These are phyloP conservation scores for Aurinia saxatilis DNA, from an alignment of 345 rosid genomes.

Conservation along the genomic window DNA sequence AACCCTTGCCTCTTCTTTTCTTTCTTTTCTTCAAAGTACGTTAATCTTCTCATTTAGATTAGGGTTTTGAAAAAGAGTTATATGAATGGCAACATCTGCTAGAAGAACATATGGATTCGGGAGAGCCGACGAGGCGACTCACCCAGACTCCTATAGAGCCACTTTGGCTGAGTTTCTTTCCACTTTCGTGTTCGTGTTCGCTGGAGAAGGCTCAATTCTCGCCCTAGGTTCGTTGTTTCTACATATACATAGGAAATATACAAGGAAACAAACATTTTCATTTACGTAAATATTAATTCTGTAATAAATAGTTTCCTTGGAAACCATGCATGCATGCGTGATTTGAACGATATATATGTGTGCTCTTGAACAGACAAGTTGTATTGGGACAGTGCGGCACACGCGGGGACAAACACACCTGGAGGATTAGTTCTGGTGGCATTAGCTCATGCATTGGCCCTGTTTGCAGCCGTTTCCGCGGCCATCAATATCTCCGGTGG, in stretches of 20 bases:
- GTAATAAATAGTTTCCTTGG: neutral
- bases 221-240: constrained; percentile 37
- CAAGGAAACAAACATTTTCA: neutral
- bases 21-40: neutral
- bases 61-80: neutral
- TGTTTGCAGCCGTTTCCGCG: constrained; percentile 51
- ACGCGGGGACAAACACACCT: constrained; percentile 33
- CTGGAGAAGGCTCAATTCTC: constrained; percentile 71
- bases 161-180: constrained; percentile 62
- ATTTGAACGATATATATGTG: neutral
- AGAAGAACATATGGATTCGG: constrained; percentile 30
- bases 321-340: constrained; percentile 13
- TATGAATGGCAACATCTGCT: constrained; percentile 23
- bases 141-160: constrained; percentile 41
- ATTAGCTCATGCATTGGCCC: constrained; percentile 59
- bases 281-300: neutral
- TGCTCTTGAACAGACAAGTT: constrained; percentile 39
- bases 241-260: neutral
- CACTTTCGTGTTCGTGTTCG: constrained; percentile 64
- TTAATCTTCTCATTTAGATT: neutral
- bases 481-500: constrained; percentile 68
- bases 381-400: constrained; percentile 28
- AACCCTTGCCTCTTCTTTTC: neutral
- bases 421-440: constrained; percentile 45
- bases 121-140: constrained; percentile 30